phyloP scores from a whole-genome alignment of 352 stramenopile genomes.

The Pythium myriotylum region DNA sequence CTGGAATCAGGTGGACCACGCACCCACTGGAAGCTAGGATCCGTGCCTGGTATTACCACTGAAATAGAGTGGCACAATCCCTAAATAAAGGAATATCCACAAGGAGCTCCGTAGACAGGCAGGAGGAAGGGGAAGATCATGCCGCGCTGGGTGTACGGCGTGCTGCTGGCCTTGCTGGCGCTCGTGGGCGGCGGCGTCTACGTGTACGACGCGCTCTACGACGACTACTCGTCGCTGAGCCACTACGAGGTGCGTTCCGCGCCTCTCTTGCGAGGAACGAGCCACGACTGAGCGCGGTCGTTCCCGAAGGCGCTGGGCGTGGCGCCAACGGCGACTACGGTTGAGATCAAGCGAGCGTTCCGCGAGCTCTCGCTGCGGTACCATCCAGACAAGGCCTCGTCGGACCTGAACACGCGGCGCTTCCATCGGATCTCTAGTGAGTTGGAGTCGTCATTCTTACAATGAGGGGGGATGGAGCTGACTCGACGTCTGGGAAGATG shows the following conservation, averaged over 20 bases:
- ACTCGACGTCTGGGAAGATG: constrained; percentile 34
- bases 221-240: constrained; percentile 42
- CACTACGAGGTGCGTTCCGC: constrained; percentile 45
- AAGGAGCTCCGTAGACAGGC: no score
- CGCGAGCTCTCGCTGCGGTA: constrained; percentile 70
- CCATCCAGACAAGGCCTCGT: constrained; percentile 70
- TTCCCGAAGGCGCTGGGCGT: constrained; percentile 43
- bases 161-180: constrained; percentile 21
- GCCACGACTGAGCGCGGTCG: no score
- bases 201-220: constrained; percentile 37
- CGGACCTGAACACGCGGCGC: constrained; percentile 32
- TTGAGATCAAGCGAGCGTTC: constrained; percentile 64
- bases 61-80: no score
- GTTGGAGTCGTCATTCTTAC: no score
- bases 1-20: no score
- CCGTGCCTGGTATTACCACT: no score
- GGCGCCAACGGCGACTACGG: constrained; percentile 18
- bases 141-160: constrained; percentile 14
- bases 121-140: no score
- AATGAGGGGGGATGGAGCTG: no score
- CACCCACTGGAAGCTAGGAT: no score
- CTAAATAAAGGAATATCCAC: no score
- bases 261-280: background rate
- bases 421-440: constrained; percentile 50
- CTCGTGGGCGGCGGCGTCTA: constrained; percentile 12